Conservation (phyloP, 1,139 yeast species). For the Magnusiomyces ingens region DNA sequence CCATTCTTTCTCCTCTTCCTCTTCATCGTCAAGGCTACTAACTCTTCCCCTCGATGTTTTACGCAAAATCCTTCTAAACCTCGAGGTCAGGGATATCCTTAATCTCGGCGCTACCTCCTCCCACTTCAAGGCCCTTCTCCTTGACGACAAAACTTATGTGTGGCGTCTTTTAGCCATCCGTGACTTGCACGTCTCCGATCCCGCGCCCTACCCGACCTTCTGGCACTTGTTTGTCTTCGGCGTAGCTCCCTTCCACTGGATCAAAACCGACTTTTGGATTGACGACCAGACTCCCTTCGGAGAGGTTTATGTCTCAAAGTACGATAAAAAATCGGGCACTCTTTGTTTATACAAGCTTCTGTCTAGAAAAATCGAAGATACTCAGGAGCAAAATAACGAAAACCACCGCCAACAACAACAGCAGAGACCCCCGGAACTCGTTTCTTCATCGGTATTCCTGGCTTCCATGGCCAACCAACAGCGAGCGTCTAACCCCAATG, state of each 20-base stretch:
- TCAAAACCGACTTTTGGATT: constrained; percentile 27
- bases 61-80: constrained; percentile 17
- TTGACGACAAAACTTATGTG: constrained; percentile 18
- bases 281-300: constrained; percentile 29
- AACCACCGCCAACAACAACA: constrained; percentile 6
- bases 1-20: neutral
- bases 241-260: constrained; percentile 20
- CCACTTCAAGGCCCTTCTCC: constrained; percentile 15
- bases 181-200: constrained; percentile 18
- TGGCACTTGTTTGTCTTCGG: constrained; percentile 2
- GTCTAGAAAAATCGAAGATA: constrained; percentile 11
- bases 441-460: neutral
- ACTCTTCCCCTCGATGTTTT: constrained; percentile 25
- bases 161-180: constrained; percentile 21
- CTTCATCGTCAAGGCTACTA: too few species aligned
- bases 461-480: constrained; percentile 1
- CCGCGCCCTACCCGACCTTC: constrained; percentile 16
- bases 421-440: neutral
- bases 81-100: constrained; percentile 23
- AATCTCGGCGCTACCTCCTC: constrained; percentile 20
- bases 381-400: constrained; percentile 11
- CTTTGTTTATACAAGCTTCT: constrained; percentile 19
- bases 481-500: neutral
- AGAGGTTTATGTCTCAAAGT: constrained; percentile 23
- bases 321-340: constrained; percentile 20